Conservation (phyloP, 2,329 filamentous ascomycete species). For the Coniella lustricola region DNA sequence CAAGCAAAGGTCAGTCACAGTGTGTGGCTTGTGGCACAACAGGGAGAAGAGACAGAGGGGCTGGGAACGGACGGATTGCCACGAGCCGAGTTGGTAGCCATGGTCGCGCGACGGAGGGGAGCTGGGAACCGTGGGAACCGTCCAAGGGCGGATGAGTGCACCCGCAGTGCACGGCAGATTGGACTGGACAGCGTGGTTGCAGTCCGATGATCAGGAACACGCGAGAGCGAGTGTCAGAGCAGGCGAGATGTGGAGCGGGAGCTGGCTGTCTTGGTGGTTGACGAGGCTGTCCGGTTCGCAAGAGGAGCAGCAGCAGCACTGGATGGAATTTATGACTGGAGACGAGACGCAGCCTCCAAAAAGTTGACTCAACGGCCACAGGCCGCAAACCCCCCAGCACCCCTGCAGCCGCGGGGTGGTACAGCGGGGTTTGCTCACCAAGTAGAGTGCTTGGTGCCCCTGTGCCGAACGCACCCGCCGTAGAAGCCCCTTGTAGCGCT, state of each 20-base stretch:
- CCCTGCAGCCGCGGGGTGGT: conserved; percentile 2
- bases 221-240: background rate
- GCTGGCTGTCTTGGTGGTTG: background rate
- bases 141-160: conserved; percentile 47
- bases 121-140: conserved; percentile 34
- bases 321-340: background rate
- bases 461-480: no score
- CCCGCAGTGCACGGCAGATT: conserved; percentile 43
- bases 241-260: conserved; percentile 7
- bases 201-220: conserved; percentile 2
- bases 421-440: background rate
- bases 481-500: background rate
- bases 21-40: background rate
- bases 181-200: conserved; percentile 23
- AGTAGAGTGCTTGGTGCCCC: background rate
- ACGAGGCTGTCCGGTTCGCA: background rate
- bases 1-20: conserved; percentile 16
- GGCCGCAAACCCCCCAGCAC: background rate
- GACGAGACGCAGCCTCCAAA: background rate
- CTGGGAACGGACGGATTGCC: conserved; percentile 35
- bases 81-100: conserved; percentile 52
- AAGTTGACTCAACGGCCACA: conserved; percentile 6
- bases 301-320: background rate
- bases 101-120: conserved; percentile 38
- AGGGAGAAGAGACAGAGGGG: background rate